phyloP scores from a whole-genome alignment of 306 rosid genomes.

The Potentilla sterilis region DNA sequence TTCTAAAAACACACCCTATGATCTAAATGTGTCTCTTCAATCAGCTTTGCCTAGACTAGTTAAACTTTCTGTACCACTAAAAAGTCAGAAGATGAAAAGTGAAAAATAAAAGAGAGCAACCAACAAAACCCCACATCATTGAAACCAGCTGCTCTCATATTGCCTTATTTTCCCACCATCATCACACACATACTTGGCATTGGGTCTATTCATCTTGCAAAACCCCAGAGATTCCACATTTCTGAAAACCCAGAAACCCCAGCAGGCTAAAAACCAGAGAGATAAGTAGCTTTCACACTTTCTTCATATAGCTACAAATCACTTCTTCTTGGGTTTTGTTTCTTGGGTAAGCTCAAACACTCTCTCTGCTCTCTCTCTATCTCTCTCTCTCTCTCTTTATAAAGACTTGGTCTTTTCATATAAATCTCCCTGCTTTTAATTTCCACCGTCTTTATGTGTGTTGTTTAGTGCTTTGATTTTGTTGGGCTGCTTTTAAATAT shows the following conservation, averaged over 20 bases:
- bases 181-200: slow-evolving; percentile 10
- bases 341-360: slow-evolving; percentile 42
- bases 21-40: neutral
- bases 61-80: slow-evolving; percentile 25
- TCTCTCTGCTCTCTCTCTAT: slow-evolving; percentile 15
- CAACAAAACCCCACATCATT: neutral
- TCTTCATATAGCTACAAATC: slow-evolving; percentile 32
- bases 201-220: slow-evolving; percentile 15
- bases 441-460: slow-evolving; percentile 6
- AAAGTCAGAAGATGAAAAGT: slow-evolving; percentile 2
- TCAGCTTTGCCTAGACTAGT: slow-evolving; percentile 8
- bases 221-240: slow-evolving; percentile 28
- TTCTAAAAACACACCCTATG: neutral
- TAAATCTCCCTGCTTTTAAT: neutral
- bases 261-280: slow-evolving; percentile 30
- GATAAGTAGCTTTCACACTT: slow-evolving; percentile 50
- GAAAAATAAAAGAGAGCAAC: neutral
- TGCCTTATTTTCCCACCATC: slow-evolving; percentile 20
- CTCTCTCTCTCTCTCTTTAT: slow-evolving; percentile 24
- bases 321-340: slow-evolving; percentile 30
- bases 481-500: slow-evolving; percentile 3
- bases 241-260: slow-evolving; percentile 25
- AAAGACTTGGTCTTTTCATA: slow-evolving; percentile 17
- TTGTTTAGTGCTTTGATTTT: slow-evolving; percentile 3
- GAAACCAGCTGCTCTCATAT: slow-evolving; percentile 11